Evolutionary conservation across 345 rosid species (phyloP).

Genomic region (Linum tenue): DNA sequence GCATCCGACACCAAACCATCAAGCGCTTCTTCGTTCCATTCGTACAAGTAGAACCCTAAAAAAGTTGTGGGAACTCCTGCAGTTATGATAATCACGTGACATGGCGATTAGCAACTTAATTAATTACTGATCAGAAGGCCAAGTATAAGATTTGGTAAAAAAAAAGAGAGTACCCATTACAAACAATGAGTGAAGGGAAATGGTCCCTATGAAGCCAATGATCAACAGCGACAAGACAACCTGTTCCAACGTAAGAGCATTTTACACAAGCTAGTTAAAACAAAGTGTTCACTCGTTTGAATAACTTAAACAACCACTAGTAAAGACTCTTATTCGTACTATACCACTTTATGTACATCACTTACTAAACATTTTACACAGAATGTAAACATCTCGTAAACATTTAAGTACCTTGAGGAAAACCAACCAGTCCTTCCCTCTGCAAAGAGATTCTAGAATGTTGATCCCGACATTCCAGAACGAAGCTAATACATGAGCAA

Average conservation of each 20-base stretch:
- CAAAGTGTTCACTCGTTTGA: no score
- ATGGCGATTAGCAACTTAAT: no score
- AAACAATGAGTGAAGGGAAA: conserved; percentile 49
- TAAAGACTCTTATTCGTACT: no score
- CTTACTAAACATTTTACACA: no score
- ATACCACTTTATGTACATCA: no score
- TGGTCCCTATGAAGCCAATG: conserved; percentile 52
- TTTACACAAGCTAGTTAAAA: no score
- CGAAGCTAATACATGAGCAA: conserved; percentile 48
- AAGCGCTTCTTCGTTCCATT: conserved; percentile 57
- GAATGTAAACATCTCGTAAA: not conserved
- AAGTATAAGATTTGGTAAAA: no score
- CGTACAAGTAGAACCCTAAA: conserved; percentile 42
- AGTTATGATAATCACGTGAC: not conserved
- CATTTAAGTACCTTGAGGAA: conserved; percentile 56
- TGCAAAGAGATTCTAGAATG: conserved; percentile 54
- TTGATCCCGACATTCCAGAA: conserved; percentile 52
- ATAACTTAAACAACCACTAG: no score
- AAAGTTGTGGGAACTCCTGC: conserved; percentile 65
- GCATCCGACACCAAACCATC: conserved; percentile 37
- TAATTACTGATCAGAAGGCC: conserved; percentile 1
- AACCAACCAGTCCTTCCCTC: conserved; percentile 65
- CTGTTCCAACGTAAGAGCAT: conserved; percentile 32
- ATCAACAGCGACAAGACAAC: conserved; percentile 41
- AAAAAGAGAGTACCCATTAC: conserved; percentile 45